Percentiles rank a stretch among this genome's conserved stretches.
These are phyloP conservation scores for Echeveria elegans DNA, from an alignment of 164 flowering plant species.

Conservation along the genomic window DNA sequence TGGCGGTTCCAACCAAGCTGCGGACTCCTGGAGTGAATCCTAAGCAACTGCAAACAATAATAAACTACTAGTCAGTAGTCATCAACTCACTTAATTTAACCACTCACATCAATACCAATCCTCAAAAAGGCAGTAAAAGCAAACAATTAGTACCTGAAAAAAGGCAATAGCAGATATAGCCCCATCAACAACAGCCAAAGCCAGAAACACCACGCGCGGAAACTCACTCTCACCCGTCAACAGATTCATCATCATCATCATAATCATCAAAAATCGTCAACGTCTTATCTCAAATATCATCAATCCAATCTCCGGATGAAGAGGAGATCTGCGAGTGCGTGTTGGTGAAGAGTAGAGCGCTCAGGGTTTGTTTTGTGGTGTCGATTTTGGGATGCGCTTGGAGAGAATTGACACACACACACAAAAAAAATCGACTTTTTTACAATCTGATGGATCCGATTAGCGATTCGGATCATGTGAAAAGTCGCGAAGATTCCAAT, in stretches of 20 bases:
- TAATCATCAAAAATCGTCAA: too few relatives aligned
- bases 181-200: not conserved
- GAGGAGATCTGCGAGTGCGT: not conserved
- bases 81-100: not conserved
- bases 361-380: too few relatives aligned
- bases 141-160: not conserved
- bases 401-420: too few relatives aligned
- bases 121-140: not conserved
- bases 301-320: too few relatives aligned
- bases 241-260: not conserved
- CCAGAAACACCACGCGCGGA: not conserved
- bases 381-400: too few relatives aligned
- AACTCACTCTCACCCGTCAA: not conserved
- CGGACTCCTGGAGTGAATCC: slow-evolving; percentile 52
- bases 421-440: too few relatives aligned
- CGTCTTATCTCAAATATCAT: too few relatives aligned
- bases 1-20: slow-evolving; percentile 76
- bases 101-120: not conserved
- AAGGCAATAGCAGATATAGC: not conserved
- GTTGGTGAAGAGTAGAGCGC: too few relatives aligned
- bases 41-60: slow-evolving; percentile 30
- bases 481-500: too few relatives aligned
- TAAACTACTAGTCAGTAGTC: too few relatives aligned
- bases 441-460: too few relatives aligned
- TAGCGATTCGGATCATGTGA: too few relatives aligned